A percentile compares a stretch with the other conserved stretches of the same genome.
phyloP scores from a whole-genome alignment of 768 basidiomycete genomes.

The Amanita subjunquillea region DNA sequence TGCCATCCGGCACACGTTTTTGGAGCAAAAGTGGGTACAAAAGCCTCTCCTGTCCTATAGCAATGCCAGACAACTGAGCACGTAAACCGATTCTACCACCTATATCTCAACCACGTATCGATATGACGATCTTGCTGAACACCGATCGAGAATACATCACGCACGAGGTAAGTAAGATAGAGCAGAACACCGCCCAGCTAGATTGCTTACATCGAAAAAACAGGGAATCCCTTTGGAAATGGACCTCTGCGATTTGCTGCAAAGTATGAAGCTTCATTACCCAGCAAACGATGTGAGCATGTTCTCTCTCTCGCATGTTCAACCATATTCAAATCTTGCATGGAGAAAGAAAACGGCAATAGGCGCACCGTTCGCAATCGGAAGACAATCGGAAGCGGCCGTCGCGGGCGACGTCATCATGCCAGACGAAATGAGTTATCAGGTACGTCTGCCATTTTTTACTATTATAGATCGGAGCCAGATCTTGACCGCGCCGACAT shows the following conservation, averaged over 20 bases:
- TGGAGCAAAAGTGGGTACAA: neutral
- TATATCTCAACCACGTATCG: neutral
- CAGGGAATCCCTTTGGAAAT: conserved; percentile 20
- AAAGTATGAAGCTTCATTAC: conserved; percentile 36
- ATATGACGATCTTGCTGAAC: neutral
- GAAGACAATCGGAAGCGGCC: conserved; percentile 7
- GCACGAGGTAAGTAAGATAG: neutral
- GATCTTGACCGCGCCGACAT: neutral
- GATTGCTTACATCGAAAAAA: neutral
- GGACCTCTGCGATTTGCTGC: conserved; percentile 44
- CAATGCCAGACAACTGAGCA: neutral
- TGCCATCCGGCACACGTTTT: neutral
- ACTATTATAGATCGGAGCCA: neutral
- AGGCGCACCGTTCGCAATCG: conserved; percentile 9
- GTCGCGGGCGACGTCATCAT: conserved; percentile 31
- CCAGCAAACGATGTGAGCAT: conserved; percentile 22
- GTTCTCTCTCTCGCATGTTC: neutral
- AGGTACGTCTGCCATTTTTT: neutral
- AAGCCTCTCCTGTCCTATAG: neutral
- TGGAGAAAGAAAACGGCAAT: conserved; percentile 36
- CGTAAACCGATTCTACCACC: neutral
- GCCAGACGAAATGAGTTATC: conserved; percentile 29
- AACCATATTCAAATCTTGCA: conserved; percentile 12
- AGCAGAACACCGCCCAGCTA: neutral
- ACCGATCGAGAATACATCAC: neutral